Base-by-base conservation (phyloP, 2,329 filamentous ascomycete species). In the Alternaria sp. region DNA sequence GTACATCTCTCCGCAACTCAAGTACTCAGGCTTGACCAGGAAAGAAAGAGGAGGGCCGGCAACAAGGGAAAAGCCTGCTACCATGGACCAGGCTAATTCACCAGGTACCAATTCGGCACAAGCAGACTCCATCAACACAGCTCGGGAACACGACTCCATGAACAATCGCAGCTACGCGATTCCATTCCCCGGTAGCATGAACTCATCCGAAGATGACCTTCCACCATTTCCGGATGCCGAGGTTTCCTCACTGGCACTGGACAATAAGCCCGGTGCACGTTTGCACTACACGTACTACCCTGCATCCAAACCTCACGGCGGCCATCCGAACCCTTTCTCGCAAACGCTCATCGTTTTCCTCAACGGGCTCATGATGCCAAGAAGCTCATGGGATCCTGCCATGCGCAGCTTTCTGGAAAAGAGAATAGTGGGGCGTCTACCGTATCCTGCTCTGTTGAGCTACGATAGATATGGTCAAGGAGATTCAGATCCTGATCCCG, bases 381-480 rank as follows among this genome's bases (percentile, higher is more conserved):
- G 81, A 62, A 72, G 74, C 17, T 78, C 75, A 5, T 84, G 81
- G 81, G 69, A 75, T 6, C 67, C 72, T 1, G 65, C 76, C 4
- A 80, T 83, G 17, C 61, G 66, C 12, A 61, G 61, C 13, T 78
- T 80, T 28, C 52, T 76, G 4, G 65, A 75, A 25, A 75, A 76
- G 47, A 58, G 76, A 43, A 67, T 74, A 11, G 59, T 49, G 36
- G 43, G 67, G 46, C 61, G 70, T 6, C 59, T 74, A 3, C 67
- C 74, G 10, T 77, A 79, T 54, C 83, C 83, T 1, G 77, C 79
- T 13, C 72, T 88, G 17, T 77, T 89, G 4, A 83, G 83, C 47
- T 89, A 88, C 65, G 87, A 89, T 73, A 85, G 87, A 45, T 88
- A 84, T 67, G 86, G 87, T 9, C 87, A 89, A 72, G 86, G 86